Base-by-base conservation (phyloP, 2,329 filamentous ascomycete species). In the Mariannaea sp. region DNA sequence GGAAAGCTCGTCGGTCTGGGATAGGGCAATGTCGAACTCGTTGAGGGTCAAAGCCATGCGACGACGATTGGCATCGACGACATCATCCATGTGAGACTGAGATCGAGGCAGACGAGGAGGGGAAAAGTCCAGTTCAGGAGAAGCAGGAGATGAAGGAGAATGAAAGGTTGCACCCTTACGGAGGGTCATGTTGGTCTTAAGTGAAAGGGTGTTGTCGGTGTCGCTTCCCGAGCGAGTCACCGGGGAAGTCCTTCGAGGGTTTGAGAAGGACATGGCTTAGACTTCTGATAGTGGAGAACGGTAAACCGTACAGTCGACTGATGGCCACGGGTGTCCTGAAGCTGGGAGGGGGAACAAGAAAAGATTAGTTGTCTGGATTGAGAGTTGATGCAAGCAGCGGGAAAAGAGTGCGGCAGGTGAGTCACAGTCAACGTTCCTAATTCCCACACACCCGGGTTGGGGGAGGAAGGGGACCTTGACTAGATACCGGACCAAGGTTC, bases 151-250 rank as follows among this genome's bases (percentile, higher is more conserved):
- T 30, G 68, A 61, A 55, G 70, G 78, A 70, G 81, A 81, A 65
- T 83, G 80, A 64, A 84, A 85, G 64, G 88, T 90, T 49, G 87
- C 84, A 66, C 85, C 85, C 77, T 90, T 91, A 70, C 78, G 81
- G 72, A 91, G 80, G 71, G 77, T 74, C 71, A 62, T 66, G 60
- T 52, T 67, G 49, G 62, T 76, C 59, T 70, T 70, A 64, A 68
- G 70, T 60, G 62, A 67, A 67, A 73, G 70, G 44, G 52, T 61
- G 56, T 59, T 60, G 49, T 71, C 66, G 48, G 59, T 55, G 56
- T 70, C 65, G 59, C 64, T 67, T 53, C 63, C 70, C 56, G 66
- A 63, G 59, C 71, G 71, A 73, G 73, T 73, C 68, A 73, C 71
- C 70, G 71, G 70, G n/a, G n/a, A n/a, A 65, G 74, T 71, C 70